phyloP scores from a whole-genome alignment of 352 stramenopile species.

The Pythium guiyangense region DNA sequence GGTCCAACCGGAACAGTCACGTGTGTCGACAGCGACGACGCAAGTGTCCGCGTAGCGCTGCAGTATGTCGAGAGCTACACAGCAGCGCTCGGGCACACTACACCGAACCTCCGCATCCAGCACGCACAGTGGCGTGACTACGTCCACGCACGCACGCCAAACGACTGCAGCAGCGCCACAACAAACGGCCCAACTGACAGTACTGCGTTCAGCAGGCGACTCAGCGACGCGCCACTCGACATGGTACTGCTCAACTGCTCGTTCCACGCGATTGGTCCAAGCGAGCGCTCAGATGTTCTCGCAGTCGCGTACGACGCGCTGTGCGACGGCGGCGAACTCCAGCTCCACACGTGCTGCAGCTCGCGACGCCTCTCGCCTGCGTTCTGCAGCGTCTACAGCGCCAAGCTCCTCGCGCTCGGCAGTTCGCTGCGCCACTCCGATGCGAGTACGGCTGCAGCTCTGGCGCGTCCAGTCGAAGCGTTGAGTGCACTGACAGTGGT shows the following conservation, averaged over 20 bases:
- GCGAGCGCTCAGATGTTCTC: conserved; percentile 24
- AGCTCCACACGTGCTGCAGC: too few species aligned
- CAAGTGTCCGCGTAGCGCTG: not conserved
- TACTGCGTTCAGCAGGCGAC: conserved; percentile 2
- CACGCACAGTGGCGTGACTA: not conserved
- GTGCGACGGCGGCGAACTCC: conserved; percentile 37
- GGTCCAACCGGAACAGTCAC: conserved; percentile 31
- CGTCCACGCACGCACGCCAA: too few species aligned
- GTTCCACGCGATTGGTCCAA: conserved; percentile 21
- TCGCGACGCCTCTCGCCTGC: too few species aligned
- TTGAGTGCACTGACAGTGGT: too few species aligned
- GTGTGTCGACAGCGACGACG: conserved; percentile 14
- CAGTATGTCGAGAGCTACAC: not conserved
- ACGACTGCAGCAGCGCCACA: too few species aligned
- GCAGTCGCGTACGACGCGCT: conserved; percentile 28
- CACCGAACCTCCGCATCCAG: conserved; percentile 22
- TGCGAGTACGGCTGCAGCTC: too few species aligned
- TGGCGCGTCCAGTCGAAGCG: too few species aligned
- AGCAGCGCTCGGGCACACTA: conserved; percentile 19
- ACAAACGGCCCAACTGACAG: too few species aligned
- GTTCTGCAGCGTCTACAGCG: too few species aligned
- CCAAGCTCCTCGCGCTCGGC: too few species aligned
- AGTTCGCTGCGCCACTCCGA: too few species aligned
- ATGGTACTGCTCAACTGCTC: conserved; percentile 44
- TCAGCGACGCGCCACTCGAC: conserved; percentile 13